phyloP scores from a whole-genome alignment of 805 yeast species.

The Candida morakotiae region DNA sequence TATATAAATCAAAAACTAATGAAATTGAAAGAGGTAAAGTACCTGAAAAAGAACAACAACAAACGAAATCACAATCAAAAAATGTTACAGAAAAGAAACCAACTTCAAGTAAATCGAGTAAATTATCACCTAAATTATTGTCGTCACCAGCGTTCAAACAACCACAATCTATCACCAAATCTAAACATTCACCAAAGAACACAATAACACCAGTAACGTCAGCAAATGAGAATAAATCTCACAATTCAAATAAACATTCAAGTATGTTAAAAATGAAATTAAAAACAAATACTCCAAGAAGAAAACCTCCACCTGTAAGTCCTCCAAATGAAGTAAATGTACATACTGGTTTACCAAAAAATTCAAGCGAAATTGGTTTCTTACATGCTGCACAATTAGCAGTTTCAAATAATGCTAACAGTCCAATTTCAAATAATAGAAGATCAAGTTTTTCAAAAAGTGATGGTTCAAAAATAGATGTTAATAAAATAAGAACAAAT shows the following conservation, averaged over 20 bases:
- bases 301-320: conserved; percentile 8
- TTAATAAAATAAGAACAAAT: not conserved
- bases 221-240: not conserved
- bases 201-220: not conserved
- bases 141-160: conserved; percentile 19
- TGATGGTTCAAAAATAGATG: conserved; percentile 9
- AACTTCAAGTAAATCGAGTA: not conserved
- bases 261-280: conserved; percentile 5
- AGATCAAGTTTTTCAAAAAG: conserved; percentile 37
- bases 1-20: conserved; percentile 45
- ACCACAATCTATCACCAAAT: not conserved
- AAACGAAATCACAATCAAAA: not conserved
- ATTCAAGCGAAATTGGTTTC: conserved; percentile 19
- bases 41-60: conserved; percentile 6
- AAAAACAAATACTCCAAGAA: conserved; percentile 1
- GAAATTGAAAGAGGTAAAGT: conserved; percentile 43
- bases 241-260: not conserved
- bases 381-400: conserved; percentile 45
- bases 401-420: conserved; percentile 27
- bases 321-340: conserved; percentile 17
- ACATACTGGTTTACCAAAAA: conserved; percentile 25
- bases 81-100: not conserved
- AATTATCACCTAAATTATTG: conserved; percentile 18
- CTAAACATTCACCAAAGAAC: conserved; percentile 1
- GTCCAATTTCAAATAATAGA: conserved; percentile 19